phyloP scores from a whole-genome alignment of 148 eudicot genomes.

The Suaeda aralocaspica region DNA sequence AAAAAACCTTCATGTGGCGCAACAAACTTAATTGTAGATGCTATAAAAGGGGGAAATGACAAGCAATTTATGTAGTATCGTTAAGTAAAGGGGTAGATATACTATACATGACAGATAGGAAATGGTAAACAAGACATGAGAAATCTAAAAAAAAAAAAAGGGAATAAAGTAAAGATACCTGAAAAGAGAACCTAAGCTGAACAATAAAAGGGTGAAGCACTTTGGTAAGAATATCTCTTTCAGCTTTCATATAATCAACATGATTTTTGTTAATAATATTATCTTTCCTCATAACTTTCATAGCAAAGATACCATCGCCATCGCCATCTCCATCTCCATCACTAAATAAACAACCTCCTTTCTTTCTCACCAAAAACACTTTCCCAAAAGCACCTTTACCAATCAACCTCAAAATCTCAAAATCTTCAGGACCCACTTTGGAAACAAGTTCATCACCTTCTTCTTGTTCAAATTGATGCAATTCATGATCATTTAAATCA shows the following conservation, averaged over 20 bases:
- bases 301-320: slow-evolving; percentile 67
- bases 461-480: slow-evolving; percentile 25
- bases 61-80: too few species aligned
- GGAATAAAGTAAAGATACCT: slow-evolving; percentile 33
- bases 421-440: slow-evolving; percentile 68
- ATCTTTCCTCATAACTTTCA: slow-evolving; percentile 91
- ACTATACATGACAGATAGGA: too few species aligned
- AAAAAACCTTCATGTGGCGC: too few species aligned
- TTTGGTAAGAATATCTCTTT: slow-evolving; percentile 91
- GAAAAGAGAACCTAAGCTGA: slow-evolving; percentile 84
- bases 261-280: slow-evolving; percentile 82
- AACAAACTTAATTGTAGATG: too few species aligned
- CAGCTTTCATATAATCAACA: slow-evolving; percentile 90
- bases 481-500: slow-evolving; percentile 17
- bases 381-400: slow-evolving; percentile 94
- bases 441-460: slow-evolving; percentile 9
- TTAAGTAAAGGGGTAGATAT: too few species aligned
- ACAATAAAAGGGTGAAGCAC: slow-evolving; percentile 85
- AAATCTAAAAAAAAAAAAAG: neutral
- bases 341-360: slow-evolving; percentile 26
- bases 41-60: too few species aligned
- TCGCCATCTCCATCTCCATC: slow-evolving; percentile 21
- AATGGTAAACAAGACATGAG: too few species aligned
- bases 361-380: slow-evolving; percentile 79
- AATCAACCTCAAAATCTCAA: slow-evolving; percentile 75